A percentile compares a stretch with the other conserved stretches of the same genome.
Conservation (phyloP, 371 early-diverging fungal species). For the Mucor irregularis region DNA sequence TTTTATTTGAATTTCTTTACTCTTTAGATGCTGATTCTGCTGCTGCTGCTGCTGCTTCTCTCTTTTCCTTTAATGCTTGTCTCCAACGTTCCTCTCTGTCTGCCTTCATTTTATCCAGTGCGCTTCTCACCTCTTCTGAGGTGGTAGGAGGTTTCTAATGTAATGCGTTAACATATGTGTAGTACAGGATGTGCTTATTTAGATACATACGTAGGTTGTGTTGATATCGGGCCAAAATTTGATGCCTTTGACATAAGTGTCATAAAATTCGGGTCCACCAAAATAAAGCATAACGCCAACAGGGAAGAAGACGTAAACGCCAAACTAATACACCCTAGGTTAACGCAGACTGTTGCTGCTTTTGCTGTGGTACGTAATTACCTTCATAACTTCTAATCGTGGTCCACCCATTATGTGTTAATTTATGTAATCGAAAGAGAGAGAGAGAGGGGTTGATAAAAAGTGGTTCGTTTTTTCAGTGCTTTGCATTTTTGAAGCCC, state of each 20-base stretch:
- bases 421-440: not conserved
- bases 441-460: not conserved
- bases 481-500: too few relatives aligned
- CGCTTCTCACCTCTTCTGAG: conserved; percentile 38
- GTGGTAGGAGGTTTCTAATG: conserved; percentile 52
- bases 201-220: conserved; percentile 40
- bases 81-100: conserved; percentile 54
- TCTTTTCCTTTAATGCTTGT: conserved; percentile 31
- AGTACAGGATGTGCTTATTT: not conserved
- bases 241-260: conserved; percentile 50
- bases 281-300: conserved; percentile 56
- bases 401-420: conserved; percentile 47
- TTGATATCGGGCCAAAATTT: conserved; percentile 55
- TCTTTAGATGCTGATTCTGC: not conserved
- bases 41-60: conserved; percentile 4
- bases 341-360: too few relatives aligned
- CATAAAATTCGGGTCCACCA: conserved; percentile 56
- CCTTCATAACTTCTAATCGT: conserved; percentile 52
- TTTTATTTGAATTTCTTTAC: not conserved
- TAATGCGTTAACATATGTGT: not conserved
- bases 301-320: conserved; percentile 57
- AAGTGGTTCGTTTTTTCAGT: conserved; percentile 3
- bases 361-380: conserved; percentile 3
- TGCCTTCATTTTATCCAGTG: conserved; percentile 41
- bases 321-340: conserved; percentile 35